Evolutionary conservation across 2,329 filamentous ascomycete species (phyloP).

Genomic region (Stromatinia cepivora): DNA sequence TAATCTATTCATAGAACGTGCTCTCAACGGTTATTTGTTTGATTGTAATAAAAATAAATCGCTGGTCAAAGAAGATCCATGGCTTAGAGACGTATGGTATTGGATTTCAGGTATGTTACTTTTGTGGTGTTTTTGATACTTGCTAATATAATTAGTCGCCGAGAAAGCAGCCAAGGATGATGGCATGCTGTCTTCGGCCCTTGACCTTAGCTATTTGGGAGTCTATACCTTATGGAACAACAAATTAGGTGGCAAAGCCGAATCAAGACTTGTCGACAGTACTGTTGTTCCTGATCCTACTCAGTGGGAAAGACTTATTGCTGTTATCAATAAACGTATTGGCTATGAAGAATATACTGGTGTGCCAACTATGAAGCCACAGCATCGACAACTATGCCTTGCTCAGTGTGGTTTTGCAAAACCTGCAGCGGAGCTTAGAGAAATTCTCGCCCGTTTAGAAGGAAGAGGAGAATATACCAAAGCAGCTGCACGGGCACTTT

Average conservation of each 20-base stretch:
- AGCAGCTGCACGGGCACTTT: slow-evolving; percentile 73
- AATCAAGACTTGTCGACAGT: slow-evolving; percentile 50
- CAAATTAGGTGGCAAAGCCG: slow-evolving; percentile 59
- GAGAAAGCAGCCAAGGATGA: slow-evolving; percentile 64
- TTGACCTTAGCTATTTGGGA: slow-evolving; percentile 76
- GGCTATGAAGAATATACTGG: slow-evolving; percentile 64
- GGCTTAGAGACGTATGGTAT: slow-evolving; percentile 77
- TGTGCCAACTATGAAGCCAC: slow-evolving; percentile 61
- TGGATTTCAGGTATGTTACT: slow-evolving; percentile 64
- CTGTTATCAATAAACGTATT: slow-evolving; percentile 62
- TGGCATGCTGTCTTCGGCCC: slow-evolving; percentile 66
- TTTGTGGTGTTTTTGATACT: slow-evolving; percentile 5
- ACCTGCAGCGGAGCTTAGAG: slow-evolving; percentile 49
- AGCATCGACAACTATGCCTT: slow-evolving; percentile 73
- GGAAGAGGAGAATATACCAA: slow-evolving; percentile 63
- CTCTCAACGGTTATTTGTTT: slow-evolving; percentile 63
- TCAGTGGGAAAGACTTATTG: slow-evolving; percentile 63
- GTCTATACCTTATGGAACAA: slow-evolving; percentile 72
- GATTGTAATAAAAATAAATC: slow-evolving; percentile 64
- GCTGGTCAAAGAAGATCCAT: slow-evolving; percentile 69
- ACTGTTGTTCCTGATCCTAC: slow-evolving; percentile 47
- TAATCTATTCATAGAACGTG: slow-evolving; percentile 59
- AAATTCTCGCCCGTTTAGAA: slow-evolving; percentile 48
- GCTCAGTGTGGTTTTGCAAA: slow-evolving; percentile 73
- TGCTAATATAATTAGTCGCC: slow-evolving; percentile 48